These are phyloP conservation scores for Saturnispora quitensis DNA, from an alignment of 805 yeast genomes.

Conservation along the genomic window DNA sequence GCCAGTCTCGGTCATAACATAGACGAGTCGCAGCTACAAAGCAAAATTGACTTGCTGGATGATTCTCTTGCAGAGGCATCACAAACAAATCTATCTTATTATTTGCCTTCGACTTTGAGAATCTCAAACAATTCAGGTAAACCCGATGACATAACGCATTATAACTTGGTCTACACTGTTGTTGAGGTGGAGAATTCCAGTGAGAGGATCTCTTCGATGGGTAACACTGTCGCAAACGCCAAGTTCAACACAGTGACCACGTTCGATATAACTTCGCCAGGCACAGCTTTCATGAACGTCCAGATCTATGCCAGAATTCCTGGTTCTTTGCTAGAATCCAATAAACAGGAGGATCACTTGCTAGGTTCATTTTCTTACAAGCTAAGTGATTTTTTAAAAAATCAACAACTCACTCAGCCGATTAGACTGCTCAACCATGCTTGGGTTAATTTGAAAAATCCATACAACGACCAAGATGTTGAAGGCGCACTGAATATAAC, in stretches of 20 bases:
- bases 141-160: slow-evolving; percentile 40
- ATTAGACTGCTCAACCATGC: slow-evolving; percentile 60
- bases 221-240: slow-evolving; percentile 71
- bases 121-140: slow-evolving; percentile 39
- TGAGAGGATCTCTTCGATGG: slow-evolving; percentile 75
- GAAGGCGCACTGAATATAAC: slow-evolving; percentile 33
- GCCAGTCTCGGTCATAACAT: slow-evolving; percentile 45
- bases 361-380: slow-evolving; percentile 64
- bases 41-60: slow-evolving; percentile 28
- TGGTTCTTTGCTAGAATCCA: slow-evolving; percentile 39
- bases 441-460: slow-evolving; percentile 31
- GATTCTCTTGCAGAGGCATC: slow-evolving; percentile 23
- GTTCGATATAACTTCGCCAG: slow-evolving; percentile 71
- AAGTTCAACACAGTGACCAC: slow-evolving; percentile 84
- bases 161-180: slow-evolving; percentile 63
- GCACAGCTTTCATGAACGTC: slow-evolving; percentile 41
- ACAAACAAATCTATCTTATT: slow-evolving; percentile 23
- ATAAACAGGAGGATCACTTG: slow-evolving; percentile 52
- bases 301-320: slow-evolving; percentile 79
- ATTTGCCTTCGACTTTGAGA: slow-evolving; percentile 36
- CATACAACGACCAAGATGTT: slow-evolving; percentile 25
- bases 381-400: slow-evolving; percentile 25
- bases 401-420: slow-evolving; percentile 24
- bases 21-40: slow-evolving; percentile 24
- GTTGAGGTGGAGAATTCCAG: slow-evolving; percentile 94